Base-by-base conservation (phyloP, 148 eudicot genomes). In the Camellia japonica region DNA sequence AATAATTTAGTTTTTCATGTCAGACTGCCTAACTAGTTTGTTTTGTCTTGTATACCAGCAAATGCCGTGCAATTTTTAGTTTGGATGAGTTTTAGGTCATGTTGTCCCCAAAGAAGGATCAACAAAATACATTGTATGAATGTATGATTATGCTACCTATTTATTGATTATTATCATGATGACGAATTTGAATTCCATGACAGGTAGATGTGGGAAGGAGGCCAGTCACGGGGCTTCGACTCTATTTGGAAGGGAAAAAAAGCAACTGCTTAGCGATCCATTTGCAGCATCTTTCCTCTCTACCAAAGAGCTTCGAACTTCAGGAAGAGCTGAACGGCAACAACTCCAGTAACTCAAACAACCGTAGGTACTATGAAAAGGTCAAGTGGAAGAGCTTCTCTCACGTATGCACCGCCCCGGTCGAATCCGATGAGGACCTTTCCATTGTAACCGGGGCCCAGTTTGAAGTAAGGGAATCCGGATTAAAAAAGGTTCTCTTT, bases 321-420 rank as follows among this genome's bases (percentile, higher is more conserved):
- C 79, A 80, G 14, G 75, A 73, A 16, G 84, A 83, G 58, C 74
- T 80, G 19, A 62, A 41, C 64, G 30, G 74, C 13, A 65, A 67
- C 9, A 52, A 80, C 68, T 52, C 23, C 58, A 61, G 16, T 41
- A 72, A 80, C 41, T 80, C 84, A 6, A 2, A 70, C 30, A 84
- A 87, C 68, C 82, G 86, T 9, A 84, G 87, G 54, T 89, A 85
- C 78, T 82, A 79, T n/a, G 90, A 89, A 66, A 85, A 84, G 68
- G 90, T 89, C 73, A 83, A 89, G 41, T 87, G 88, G 87, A 89
- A 84, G 73, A 89, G 87, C 75, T 89, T 89, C 54, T 89, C 92
- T 13, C 90, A 89, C 46, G 80, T 87, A 67, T 87, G 90, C 84
- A 85, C 89, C 6, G 92, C 92, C 58, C 92, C 92, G 16, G 87